phyloP scores from a whole-genome alignment of 1,284 basidiomycete species.

The Fomitopsis betulina region DNA sequence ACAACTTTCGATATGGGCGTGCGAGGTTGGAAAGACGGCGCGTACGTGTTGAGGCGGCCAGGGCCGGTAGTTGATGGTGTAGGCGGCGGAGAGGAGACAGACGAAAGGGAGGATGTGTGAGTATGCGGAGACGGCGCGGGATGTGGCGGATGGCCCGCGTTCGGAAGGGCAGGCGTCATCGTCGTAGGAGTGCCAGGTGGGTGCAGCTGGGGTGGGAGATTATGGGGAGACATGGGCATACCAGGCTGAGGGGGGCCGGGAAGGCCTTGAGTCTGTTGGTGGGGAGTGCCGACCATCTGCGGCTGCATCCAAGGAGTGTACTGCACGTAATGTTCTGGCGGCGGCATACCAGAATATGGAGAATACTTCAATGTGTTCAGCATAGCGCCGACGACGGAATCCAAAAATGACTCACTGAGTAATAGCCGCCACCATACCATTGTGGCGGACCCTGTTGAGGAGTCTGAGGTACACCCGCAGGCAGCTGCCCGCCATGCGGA shows the following conservation, averaged over 20 bases:
- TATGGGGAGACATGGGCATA: slow-evolving; percentile 63
- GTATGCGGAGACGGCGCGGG: slow-evolving; percentile 47
- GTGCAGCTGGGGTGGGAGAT: slow-evolving; percentile 49
- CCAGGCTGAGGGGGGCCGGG: slow-evolving; percentile 38
- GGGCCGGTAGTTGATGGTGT: slow-evolving; percentile 48
- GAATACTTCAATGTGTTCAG: slow-evolving; percentile 12
- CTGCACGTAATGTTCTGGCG: slow-evolving; percentile 28
- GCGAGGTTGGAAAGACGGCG: slow-evolving; percentile 60
- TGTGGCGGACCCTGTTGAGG: slow-evolving; percentile 35
- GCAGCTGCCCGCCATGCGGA: slow-evolving; percentile 47
- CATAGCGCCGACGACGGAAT: neutral
- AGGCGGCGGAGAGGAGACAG: slow-evolving; percentile 61
- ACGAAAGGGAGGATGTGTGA: slow-evolving; percentile 41
- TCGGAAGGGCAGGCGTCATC: slow-evolving; percentile 48
- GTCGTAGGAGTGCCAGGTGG: slow-evolving; percentile 62
- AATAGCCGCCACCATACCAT: slow-evolving; percentile 32
- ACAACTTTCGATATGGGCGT: slow-evolving; percentile 24
- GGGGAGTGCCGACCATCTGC: slow-evolving; percentile 31
- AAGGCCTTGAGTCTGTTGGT: slow-evolving; percentile 28
- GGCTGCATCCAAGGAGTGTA: slow-evolving; percentile 35
- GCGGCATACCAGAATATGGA: slow-evolving; percentile 25
- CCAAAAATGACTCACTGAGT: slow-evolving; percentile 28
- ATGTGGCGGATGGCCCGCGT: slow-evolving; percentile 43
- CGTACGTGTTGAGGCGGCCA: slow-evolving; percentile 52
- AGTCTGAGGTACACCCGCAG: slow-evolving; percentile 28